phyloP scores from a whole-genome alignment of 2,329 filamentous ascomycete species.

The Fusarium brachygibbosum region DNA sequence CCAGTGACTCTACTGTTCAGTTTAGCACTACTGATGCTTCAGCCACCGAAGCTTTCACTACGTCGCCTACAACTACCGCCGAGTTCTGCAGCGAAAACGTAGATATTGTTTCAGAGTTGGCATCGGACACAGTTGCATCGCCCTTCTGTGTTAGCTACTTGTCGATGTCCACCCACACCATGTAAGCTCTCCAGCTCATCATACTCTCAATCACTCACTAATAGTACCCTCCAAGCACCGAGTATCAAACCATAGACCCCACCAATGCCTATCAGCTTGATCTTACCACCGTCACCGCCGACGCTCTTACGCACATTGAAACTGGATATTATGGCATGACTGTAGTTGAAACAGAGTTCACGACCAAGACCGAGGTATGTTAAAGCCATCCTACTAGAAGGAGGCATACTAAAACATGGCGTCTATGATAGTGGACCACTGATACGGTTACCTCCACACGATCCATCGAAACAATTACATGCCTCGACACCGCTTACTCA shows the following conservation, averaged over 20 bases:
- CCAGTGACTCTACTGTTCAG: background rate
- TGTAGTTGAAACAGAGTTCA: background rate
- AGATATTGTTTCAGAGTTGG: background rate
- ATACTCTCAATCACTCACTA: fast-evolving
- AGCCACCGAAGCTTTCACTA: background rate
- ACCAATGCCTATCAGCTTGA: background rate
- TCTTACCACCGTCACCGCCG: background rate
- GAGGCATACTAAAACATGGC: background rate
- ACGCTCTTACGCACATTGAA: background rate
- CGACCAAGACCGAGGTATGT: background rate
- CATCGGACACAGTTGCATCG: background rate
- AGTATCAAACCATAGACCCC: background rate
- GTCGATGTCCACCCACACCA: background rate
- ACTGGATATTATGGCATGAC: background rate
- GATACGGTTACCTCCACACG: background rate
- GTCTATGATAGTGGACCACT: background rate
- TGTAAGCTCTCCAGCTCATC: background rate
- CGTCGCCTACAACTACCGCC: background rate
- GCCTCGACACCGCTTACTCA: background rate
- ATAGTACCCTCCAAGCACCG: background rate
- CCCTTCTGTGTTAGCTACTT: conserved; percentile 5
- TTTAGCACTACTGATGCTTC: background rate
- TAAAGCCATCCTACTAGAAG: fast-evolving
- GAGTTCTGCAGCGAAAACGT: background rate
- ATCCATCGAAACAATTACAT: background rate